Evolutionary conservation across 345 rosid species (phyloP).

Genomic region (Aquilaria malaccensis): DNA sequence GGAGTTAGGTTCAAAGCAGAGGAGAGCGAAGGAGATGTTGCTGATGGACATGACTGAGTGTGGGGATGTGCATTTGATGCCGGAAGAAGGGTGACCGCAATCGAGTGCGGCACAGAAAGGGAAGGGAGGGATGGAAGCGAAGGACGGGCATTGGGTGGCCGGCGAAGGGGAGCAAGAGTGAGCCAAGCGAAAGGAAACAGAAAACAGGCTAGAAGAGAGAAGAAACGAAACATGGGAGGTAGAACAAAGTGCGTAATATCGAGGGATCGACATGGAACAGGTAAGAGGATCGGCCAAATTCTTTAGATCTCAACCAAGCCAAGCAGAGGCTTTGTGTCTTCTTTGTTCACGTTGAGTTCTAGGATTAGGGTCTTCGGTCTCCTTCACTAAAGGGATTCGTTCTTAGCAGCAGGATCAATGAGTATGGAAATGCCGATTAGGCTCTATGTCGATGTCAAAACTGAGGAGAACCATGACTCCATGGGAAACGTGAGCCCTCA

Average conservation of each 20-base stretch:
- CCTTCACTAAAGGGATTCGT: too few relatives aligned
- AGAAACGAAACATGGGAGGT: slow-evolving; percentile 11
- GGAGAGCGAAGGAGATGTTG: slow-evolving; percentile 51
- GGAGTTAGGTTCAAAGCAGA: slow-evolving; percentile 40
- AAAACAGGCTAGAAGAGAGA: neutral
- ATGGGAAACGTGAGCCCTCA: too few relatives aligned
- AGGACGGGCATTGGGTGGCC: slow-evolving; percentile 54
- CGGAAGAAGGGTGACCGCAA: slow-evolving; percentile 79
- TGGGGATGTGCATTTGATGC: slow-evolving; percentile 56
- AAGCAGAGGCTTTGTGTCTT: too few relatives aligned
- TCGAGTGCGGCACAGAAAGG: slow-evolving; percentile 72
- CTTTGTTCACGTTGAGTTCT: too few relatives aligned
- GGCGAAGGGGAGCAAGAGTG: slow-evolving; percentile 21
- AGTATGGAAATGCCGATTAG: too few relatives aligned
- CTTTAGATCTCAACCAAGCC: too few relatives aligned
- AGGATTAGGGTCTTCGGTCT: too few relatives aligned
- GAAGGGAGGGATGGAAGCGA: slow-evolving; percentile 47
- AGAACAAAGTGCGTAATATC: neutral
- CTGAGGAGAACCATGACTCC: too few relatives aligned
- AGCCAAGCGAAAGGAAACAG: neutral
- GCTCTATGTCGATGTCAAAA: too few relatives aligned
- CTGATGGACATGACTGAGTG: slow-evolving; percentile 55
- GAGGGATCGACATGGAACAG: neutral
- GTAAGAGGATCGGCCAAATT: neutral
- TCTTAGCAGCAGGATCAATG: too few relatives aligned